Conservation (phyloP, 148 eudicot species). For the Camellia japonica region DNA sequence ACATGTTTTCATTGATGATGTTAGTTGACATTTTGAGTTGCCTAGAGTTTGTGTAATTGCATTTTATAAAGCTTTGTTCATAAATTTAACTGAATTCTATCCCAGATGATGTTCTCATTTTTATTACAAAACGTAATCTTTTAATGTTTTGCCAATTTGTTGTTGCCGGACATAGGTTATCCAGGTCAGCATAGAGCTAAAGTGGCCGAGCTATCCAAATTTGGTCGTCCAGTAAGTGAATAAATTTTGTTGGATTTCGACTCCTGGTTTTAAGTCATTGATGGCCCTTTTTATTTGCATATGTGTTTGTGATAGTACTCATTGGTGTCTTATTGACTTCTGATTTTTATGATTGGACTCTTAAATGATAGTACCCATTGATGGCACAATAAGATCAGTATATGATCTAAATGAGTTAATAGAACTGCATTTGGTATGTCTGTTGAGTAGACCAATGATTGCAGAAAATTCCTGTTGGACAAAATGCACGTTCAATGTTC, state of each 20-base stretch:
- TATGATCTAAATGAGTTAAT: neutral
- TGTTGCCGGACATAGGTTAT: constrained; percentile 35
- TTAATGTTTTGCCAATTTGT: neutral
- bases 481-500: neutral
- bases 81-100: too few species aligned
- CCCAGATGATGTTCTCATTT: too few species aligned
- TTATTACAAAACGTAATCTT: too few species aligned
- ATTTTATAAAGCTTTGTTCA: too few species aligned
- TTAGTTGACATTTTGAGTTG: too few species aligned
- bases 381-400: neutral
- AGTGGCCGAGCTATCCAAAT: constrained; percentile 80
- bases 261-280: neutral
- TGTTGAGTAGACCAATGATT: neutral
- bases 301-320: neutral
- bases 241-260: neutral
- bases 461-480: neutral
- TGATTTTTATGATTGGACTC: too few species aligned
- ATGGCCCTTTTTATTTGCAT: neutral
- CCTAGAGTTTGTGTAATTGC: too few species aligned
- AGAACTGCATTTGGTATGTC: neutral
- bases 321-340: neutral
- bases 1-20: neutral
- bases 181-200: constrained; percentile 86
- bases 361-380: neutral
- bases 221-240: constrained; percentile 89